Conservation (phyloP, 2,329 filamentous ascomycete species). For the Sporothrix pseudoabietina region DNA sequence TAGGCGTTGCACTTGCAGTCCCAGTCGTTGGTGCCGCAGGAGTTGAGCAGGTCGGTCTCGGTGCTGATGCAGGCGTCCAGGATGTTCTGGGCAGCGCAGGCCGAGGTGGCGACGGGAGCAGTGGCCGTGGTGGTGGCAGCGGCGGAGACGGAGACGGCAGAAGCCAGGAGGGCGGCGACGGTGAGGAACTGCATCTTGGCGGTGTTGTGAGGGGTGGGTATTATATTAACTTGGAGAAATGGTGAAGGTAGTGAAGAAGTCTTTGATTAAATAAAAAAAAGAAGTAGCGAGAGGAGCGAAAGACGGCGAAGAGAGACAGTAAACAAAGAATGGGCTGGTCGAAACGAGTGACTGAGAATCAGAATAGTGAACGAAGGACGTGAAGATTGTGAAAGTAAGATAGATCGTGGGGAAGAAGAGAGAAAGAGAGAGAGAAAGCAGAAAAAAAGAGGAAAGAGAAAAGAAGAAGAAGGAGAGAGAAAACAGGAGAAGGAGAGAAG, state of each 20-base stretch:
- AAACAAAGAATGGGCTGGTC: not conserved
- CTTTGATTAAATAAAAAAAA: not conserved
- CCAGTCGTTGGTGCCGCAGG: constrained; percentile 49
- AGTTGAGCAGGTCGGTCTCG: constrained; percentile 45
- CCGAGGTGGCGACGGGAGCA: constrained; percentile 26
- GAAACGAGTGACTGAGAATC: constrained; percentile 26
- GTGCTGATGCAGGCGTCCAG: constrained; percentile 35
- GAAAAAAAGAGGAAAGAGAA: not conserved
- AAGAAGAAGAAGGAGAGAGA: not conserved
- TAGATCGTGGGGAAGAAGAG: constrained; percentile 8
- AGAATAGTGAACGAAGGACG: constrained; percentile 9
- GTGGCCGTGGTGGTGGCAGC: constrained; percentile 28
- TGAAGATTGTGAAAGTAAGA: constrained; percentile 10
- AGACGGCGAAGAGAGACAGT: not conserved
- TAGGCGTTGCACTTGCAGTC: constrained; percentile 52
- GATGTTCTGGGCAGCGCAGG: constrained; percentile 34
- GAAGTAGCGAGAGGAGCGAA: not conserved
- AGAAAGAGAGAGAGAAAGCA: not conserved
- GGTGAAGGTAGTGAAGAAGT: not conserved
- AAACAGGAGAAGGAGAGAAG: constrained; percentile 3
- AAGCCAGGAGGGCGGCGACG: constrained; percentile 24
- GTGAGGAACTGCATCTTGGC: constrained; percentile 31
- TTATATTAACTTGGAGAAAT: not conserved
- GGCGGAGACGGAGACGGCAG: constrained; percentile 28
- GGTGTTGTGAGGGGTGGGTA: not conserved